Conservation (phyloP, 1,284 basidiomycete species). For the Puccinia coronata region DNA sequence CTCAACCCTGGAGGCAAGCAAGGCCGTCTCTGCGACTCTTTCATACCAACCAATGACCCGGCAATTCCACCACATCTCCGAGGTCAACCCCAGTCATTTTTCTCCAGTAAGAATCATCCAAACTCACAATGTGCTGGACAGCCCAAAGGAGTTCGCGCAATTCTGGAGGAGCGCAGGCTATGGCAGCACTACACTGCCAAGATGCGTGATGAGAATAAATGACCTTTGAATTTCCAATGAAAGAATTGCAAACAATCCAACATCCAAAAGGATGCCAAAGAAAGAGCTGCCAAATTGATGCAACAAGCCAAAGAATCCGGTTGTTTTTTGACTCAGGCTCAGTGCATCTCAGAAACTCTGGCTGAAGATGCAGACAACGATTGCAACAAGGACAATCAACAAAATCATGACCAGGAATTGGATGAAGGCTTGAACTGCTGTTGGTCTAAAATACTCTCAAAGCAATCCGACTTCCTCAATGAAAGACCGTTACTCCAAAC, state of each 20-base stretch:
- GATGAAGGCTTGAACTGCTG: not conserved
- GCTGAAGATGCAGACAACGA: not conserved
- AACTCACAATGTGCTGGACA: not conserved
- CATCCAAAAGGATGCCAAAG: not conserved
- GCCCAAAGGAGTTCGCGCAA: not conserved
- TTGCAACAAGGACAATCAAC: no score
- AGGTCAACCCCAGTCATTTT: not conserved
- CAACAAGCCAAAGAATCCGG: not conserved
- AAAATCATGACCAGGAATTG: no score
- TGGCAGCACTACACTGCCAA: not conserved
- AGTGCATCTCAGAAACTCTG: not conserved
- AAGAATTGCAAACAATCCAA: not conserved
- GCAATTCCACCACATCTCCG: not conserved
- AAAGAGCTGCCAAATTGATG: not conserved
- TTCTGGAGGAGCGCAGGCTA: not conserved
- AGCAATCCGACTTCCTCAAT: not conserved
- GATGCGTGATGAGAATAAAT: not conserved
- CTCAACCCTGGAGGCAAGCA: slow-evolving; percentile 5
- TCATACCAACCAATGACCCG: not conserved
- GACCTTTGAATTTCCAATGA: not conserved
- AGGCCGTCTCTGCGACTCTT: not conserved
- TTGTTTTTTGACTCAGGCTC: not conserved
- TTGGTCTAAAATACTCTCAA: not conserved
- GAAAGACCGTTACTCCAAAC: not conserved
- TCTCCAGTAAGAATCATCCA: not conserved